These are phyloP conservation scores for Linnemannia hyalina DNA, from an alignment of 192 early-diverging fungal genomes.

Conservation along the genomic window DNA sequence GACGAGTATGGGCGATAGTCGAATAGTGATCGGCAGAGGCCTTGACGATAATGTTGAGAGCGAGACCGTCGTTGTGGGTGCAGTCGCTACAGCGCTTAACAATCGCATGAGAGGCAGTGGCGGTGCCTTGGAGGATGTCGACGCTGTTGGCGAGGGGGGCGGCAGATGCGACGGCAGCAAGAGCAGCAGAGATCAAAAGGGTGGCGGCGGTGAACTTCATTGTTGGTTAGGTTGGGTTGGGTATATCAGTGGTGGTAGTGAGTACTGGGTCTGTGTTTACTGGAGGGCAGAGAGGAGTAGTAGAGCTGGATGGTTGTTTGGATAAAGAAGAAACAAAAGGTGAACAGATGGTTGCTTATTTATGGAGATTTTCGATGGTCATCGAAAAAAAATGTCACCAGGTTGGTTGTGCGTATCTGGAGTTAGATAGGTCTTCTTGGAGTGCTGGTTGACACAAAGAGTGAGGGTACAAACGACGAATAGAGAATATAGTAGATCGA, in stretches of 20 bases:
- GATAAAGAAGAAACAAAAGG: neutral
- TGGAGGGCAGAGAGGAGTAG: neutral
- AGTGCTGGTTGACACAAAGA: neutral
- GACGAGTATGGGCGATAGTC: constrained; percentile 21
- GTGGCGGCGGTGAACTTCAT: constrained; percentile 25
- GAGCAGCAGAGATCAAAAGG: constrained; percentile 27
- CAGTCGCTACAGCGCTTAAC: constrained; percentile 19
- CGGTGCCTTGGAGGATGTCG: neutral
- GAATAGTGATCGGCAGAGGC: constrained; percentile 37
- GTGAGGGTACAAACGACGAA: neutral
- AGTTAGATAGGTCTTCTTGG: neutral
- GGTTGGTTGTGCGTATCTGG: neutral
- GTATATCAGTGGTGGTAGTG: neutral
- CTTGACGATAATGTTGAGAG: constrained; percentile 34
- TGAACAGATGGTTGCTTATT: neutral
- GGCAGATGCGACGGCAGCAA: constrained; percentile 20
- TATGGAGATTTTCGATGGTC: neutral
- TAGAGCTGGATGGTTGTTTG: constrained; percentile 1
- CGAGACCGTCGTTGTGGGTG: constrained; percentile 10
- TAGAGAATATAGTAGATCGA: neutral
- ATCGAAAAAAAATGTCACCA: neutral
- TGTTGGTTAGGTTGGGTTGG: constrained; percentile 10
- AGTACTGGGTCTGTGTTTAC: neutral
- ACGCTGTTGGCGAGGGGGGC: neutral
- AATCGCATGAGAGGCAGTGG: neutral